Conservation (phyloP, 495 filamentous ascomycete genomes). For the Pseudoneurospora amorphoporcata region DNA sequence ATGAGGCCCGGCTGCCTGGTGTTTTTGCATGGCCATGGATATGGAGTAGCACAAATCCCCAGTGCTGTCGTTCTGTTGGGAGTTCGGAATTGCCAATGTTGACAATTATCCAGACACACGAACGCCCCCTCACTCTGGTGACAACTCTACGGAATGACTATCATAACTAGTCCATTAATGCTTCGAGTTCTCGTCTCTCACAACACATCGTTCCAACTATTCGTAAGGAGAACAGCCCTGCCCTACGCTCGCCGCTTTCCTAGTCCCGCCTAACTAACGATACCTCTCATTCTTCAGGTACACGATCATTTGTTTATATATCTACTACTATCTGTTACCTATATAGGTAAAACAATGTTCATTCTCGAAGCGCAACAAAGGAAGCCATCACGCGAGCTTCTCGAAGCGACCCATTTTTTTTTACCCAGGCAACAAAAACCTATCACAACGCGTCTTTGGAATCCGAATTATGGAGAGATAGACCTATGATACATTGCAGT, state of each 20-base stretch:
- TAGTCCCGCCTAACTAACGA: not conserved
- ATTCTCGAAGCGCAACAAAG: not conserved
- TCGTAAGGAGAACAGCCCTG: not conserved
- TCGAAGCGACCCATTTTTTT: not conserved
- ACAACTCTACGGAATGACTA: not conserved
- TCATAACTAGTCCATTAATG: not conserved
- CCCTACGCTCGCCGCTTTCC: not conserved
- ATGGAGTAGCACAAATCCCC: not conserved
- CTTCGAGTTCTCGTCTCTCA: not conserved
- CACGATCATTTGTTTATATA: not conserved
- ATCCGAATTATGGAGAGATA: not conserved
- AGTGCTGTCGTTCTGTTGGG: not conserved
- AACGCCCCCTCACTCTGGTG: not conserved
- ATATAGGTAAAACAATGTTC: not conserved
- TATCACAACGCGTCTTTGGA: not conserved
- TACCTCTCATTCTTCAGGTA: not conserved
- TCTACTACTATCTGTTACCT: not conserved
- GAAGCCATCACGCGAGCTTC: not conserved
- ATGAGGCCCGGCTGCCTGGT: not conserved
- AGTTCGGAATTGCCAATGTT: not conserved
- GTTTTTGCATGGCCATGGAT: not conserved
- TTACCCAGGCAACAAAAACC: not conserved
- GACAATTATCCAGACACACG: not conserved
- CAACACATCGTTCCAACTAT: not conserved
- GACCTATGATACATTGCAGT: not conserved